phyloP scores from a whole-genome alignment of 208 protist species.

The Acanthamoeba castellanii region DNA sequence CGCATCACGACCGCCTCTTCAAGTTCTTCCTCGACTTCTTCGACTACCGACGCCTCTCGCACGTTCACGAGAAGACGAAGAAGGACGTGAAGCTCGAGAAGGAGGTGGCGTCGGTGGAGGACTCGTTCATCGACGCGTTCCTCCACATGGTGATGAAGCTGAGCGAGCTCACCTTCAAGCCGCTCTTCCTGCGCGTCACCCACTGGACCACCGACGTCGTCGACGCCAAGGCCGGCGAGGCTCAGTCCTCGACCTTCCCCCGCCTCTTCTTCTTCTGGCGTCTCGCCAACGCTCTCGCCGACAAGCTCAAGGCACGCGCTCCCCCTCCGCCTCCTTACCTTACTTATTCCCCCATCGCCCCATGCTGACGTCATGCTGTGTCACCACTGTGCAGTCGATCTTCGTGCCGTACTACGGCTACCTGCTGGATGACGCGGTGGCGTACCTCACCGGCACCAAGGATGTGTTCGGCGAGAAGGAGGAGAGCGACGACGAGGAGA shows the following conservation, averaged over 20 bases:
- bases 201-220: slow-evolving; percentile 71
- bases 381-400: slow-evolving; percentile 63
- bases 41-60: slow-evolving; percentile 52
- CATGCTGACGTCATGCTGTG: no score
- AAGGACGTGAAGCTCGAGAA: not conserved
- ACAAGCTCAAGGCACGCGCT: slow-evolving; percentile 70
- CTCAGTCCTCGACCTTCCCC: slow-evolving; percentile 13
- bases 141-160: slow-evolving; percentile 84
- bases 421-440: slow-evolving; percentile 41
- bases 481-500: not conserved
- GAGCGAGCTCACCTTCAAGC: slow-evolving; percentile 84
- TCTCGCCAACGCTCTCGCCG: slow-evolving; percentile 76
- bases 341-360: no score
- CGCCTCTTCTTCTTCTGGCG: slow-evolving; percentile 77
- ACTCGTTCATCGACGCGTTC: slow-evolving; percentile 75
- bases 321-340: not conserved
- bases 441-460: slow-evolving; percentile 18
- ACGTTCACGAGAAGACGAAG: slow-evolving; percentile 23
- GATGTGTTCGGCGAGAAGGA: slow-evolving; percentile 17
- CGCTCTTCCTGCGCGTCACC: slow-evolving; percentile 80
- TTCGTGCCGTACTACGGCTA: slow-evolving; percentile 84
- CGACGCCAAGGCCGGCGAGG: slow-evolving; percentile 51
- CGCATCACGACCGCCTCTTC: slow-evolving; percentile 53
- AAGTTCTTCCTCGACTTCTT: slow-evolving; percentile 73
- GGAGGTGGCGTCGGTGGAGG: slow-evolving; percentile 79